These are phyloP conservation scores for Cladophialophora psammophila DNA, from an alignment of 2,329 filamentous ascomycete genomes.

Conservation along the genomic window DNA sequence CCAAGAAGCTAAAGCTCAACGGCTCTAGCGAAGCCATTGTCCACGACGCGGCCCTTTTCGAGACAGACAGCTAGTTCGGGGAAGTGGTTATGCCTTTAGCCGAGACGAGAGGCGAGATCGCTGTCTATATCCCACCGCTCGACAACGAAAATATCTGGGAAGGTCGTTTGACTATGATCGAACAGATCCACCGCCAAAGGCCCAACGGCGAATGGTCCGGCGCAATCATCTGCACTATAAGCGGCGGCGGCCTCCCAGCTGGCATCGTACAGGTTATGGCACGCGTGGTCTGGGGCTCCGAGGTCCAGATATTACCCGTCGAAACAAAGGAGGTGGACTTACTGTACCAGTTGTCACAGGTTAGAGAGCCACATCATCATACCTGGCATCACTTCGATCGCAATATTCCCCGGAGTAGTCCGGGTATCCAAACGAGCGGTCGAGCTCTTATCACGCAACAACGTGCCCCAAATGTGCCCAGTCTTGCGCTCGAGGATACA, in stretches of 20 bases:
- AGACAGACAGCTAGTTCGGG: constrained; percentile 72
- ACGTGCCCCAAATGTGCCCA: constrained; percentile 55
- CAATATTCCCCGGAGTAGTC: constrained; percentile 74
- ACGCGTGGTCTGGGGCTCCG: constrained; percentile 39
- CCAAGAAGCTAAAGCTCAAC: constrained; percentile 72
- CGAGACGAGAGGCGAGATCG: constrained; percentile 43
- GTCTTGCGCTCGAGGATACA: constrained; percentile 72
- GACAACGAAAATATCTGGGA: constrained; percentile 56
- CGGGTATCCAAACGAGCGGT: constrained; percentile 72
- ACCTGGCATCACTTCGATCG: constrained; percentile 74
- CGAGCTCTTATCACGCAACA: constrained; percentile 62
- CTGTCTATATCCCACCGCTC: constrained; percentile 59
- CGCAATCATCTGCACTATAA: constrained; percentile 77
- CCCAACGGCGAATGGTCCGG: constrained; percentile 60
- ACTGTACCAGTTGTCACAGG: constrained; percentile 67
- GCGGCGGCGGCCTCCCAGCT: constrained; percentile 79
- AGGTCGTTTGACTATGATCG: constrained; percentile 53
- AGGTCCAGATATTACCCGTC: constrained; percentile 69
- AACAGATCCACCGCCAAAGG: constrained; percentile 52
- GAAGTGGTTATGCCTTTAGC: constrained; percentile 54
- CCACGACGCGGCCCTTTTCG: constrained; percentile 70
- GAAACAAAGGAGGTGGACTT: constrained; percentile 75
- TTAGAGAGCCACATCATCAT: constrained; percentile 66
- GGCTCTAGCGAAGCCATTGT: constrained; percentile 72
- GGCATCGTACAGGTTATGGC: constrained; percentile 74